Evolutionary conservation across 2,329 filamentous ascomycete genomes (phyloP).

Genomic region (Ceratocystis harringtonii): DNA sequence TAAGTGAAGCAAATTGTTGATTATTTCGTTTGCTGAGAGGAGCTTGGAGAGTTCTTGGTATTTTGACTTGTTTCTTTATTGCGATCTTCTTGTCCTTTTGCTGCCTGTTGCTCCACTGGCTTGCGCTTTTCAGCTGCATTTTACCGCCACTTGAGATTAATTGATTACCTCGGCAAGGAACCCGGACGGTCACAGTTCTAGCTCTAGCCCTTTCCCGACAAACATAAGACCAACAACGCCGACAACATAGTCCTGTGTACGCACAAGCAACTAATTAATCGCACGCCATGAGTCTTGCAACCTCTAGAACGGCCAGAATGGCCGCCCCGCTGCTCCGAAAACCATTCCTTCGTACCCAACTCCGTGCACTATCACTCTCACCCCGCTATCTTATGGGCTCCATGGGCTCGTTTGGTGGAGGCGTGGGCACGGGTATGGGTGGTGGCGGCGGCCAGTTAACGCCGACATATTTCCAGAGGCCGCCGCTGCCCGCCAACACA

Average conservation of each 20-base stretch:
- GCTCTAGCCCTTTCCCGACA: not conserved
- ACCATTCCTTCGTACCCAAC: constrained; percentile 8
- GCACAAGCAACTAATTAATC: not conserved
- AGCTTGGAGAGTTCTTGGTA: not conserved
- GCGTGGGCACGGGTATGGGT: constrained; percentile 3
- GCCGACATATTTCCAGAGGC: constrained; percentile 66
- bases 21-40: not conserved
- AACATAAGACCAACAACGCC: not conserved
- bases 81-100: not conserved
- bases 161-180: not conserved
- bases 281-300: constrained; percentile 12
- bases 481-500: constrained; percentile 75
- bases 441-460: constrained; percentile 30
- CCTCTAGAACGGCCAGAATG: constrained; percentile 14
- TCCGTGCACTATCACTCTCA: constrained; percentile 21
- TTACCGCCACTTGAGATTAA: not conserved
- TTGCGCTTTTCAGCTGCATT: not conserved
- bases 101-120: not conserved
- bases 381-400: constrained; percentile 24
- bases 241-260: not conserved
- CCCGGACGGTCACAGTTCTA: not conserved
- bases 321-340: constrained; percentile 6
- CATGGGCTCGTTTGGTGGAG: constrained; percentile 20
- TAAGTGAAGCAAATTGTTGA: not conserved
- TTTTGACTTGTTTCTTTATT: not conserved